Conservation (phyloP, 1,284 basidiomycete species). For the Ceratobasidium sp. region DNA sequence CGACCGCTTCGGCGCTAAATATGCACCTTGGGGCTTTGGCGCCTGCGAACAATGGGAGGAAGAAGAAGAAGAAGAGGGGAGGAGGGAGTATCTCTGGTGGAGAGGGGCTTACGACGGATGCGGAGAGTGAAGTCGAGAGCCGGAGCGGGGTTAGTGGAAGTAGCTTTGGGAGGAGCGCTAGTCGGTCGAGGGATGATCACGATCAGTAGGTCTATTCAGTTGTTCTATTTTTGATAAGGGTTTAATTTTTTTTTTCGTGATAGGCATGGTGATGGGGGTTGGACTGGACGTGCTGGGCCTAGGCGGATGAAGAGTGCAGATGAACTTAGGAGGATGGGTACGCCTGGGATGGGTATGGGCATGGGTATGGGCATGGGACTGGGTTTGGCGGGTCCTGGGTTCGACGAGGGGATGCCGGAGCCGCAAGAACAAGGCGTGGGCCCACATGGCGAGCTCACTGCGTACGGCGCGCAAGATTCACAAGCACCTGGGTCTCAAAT, state of each 20-base stretch:
- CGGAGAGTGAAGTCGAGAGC: slow-evolving; percentile 31
- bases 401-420: slow-evolving; percentile 11
- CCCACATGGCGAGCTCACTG: too few relatives aligned
- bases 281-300: slow-evolving; percentile 6
- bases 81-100: slow-evolving; percentile 7
- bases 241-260: not conserved
- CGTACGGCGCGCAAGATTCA: too few relatives aligned
- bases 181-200: slow-evolving; percentile 4
- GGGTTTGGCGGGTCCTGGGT: slow-evolving; percentile 48
- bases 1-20: slow-evolving; percentile 51
- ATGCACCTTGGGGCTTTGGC: slow-evolving; percentile 46
- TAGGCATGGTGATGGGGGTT: slow-evolving; percentile 12
- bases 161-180: not conserved
- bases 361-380: slow-evolving; percentile 59
- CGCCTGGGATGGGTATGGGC: not conserved
- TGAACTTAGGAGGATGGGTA: slow-evolving; percentile 47
- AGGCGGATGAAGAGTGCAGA: slow-evolving; percentile 52
- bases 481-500: slow-evolving; percentile 1
- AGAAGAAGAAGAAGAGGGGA: slow-evolving; percentile 26
- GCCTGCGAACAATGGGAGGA: slow-evolving; percentile 5
- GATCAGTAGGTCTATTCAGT: slow-evolving; percentile 3
- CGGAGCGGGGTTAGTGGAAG: too few relatives aligned
- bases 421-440: not conserved
- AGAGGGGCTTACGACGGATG: slow-evolving; percentile 17
- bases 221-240: not conserved